Evolutionary conservation across 768 basidiomycete species (phyloP), one percentile per base, ranked within the genome.

Genomic region (Termitomyces sp.): DNA sequence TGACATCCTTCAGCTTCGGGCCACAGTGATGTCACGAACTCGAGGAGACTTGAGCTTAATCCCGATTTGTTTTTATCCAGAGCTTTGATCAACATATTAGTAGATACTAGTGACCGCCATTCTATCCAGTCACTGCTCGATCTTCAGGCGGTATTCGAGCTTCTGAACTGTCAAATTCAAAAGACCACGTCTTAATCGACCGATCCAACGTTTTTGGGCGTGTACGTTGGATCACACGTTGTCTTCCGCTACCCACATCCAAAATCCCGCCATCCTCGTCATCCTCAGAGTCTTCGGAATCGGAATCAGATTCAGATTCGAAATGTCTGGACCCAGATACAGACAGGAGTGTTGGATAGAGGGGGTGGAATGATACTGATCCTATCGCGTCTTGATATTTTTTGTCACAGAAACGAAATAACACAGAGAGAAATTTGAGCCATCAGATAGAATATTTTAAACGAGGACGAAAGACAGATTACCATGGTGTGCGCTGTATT

Each of bases 281-380:
- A n/a, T n/a, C 43, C 3, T 42, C 40, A 42, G 40, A 17, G 2
- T n/a, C n/a, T 4, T 71, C 69, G 1, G 72, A 69, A 38, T 73
- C 64, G n/a, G 68, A 67, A 5, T 72, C 70, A 1, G 66, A 57
- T 47, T 64, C 63, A 25, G 59, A 57, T 10, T 77, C 72, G 67
- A 91, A 91, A 70, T 89, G 85, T n/a, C 93, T 76, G 6, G 94
- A 93, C 2, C 94, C 94, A 0, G 92, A 88, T 1, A 81, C 81
- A 0, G 91, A 87, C 20, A 91, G 69, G 3, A 94, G 65, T 3
- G 76, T 55, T 0, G 92, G 75, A 10, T 77, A 74, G 32, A 81
- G 71, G 0, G 92, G 92, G 65, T 94, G 88, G 66, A 95, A 91
- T 0, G 82, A 73, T 1, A 90, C 85, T 1, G 87, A 86, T 1